Percentiles rank a stretch among this genome's conserved stretches.
These are phyloP conservation scores for Rhododendron ferrugineum DNA, from an alignment of 148 eudicot species.

Conservation along the genomic window DNA sequence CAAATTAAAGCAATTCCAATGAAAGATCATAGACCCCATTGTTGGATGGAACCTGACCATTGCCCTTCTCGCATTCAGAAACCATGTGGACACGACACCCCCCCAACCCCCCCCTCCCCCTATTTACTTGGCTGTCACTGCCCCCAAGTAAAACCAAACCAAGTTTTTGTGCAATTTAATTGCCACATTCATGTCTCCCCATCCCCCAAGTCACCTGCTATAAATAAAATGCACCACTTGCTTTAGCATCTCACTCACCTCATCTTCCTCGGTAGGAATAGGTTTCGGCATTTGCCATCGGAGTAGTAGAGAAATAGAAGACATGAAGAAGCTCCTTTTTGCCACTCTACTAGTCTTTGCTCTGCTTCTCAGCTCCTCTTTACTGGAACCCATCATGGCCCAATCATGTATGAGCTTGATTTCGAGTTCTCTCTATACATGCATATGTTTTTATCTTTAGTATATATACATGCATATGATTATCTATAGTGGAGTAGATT, in stretches of 20 bases:
- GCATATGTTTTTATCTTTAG: background rate
- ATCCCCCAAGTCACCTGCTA: background rate
- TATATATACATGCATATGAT: background rate
- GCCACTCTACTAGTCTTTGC: constrained; percentile 19
- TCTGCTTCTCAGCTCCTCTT: constrained; percentile 24
- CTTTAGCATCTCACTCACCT: background rate
- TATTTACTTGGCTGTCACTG: background rate
- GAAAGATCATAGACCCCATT: background rate
- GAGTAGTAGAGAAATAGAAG: background rate
- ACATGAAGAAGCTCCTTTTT: constrained; percentile 22
- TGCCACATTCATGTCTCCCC: background rate
- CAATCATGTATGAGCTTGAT: constrained; percentile 8
- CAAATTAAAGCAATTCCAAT: background rate
- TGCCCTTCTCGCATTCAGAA: background rate
- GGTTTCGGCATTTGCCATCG: background rate
- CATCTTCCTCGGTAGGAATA: background rate
- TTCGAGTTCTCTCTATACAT: background rate
- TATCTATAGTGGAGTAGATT: background rate
- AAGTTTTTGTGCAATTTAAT: background rate
- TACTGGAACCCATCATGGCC: constrained; percentile 29
- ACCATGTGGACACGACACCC: constrained; percentile 2
- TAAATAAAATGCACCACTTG: background rate
- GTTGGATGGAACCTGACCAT: background rate
- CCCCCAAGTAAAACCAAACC: background rate
- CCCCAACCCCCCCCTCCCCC: background rate